Evolutionary conservation across 108 stramenopile species (phyloP).

Genomic region (Skeletonema tropicum): DNA sequence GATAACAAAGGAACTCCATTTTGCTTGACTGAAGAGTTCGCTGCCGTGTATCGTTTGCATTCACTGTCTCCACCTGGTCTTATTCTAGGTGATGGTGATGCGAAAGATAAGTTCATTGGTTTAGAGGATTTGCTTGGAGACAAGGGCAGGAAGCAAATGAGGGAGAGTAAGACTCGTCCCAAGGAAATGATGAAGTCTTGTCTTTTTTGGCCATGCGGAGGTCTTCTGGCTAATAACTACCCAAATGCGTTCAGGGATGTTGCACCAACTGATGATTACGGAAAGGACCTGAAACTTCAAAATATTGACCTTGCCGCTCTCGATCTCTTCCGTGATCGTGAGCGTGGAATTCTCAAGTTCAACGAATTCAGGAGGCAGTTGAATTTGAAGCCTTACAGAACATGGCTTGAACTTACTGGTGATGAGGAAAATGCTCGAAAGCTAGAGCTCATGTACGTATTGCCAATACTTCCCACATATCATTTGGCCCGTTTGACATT

Average conservation of each 20-base stretch:
- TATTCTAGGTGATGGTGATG: background rate
- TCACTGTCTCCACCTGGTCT: constrained; percentile 17
- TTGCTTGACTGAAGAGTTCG: constrained; percentile 30
- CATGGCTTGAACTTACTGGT: background rate
- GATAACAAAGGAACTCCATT: constrained; percentile 15
- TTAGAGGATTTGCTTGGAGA: constrained; percentile 16
- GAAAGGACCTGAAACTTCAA: background rate
- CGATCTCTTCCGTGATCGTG: constrained; percentile 26
- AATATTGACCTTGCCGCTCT: constrained; percentile 23
- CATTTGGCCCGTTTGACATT: no score
- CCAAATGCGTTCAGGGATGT: constrained; percentile 5
- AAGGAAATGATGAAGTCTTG: background rate
- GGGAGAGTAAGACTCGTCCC: background rate
- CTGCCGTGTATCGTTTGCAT: constrained; percentile 31
- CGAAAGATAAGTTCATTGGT: constrained; percentile 4
- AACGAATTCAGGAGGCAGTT: constrained; percentile 23
- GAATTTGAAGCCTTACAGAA: constrained; percentile 5
- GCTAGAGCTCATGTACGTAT: no score
- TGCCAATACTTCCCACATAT: no score
- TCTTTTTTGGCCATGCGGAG: constrained; percentile 15
- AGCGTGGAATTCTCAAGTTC: constrained; percentile 21
- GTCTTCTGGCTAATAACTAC: background rate
- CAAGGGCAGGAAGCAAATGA: constrained; percentile 6
- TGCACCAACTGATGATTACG: constrained; percentile 11
- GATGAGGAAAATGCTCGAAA: constrained; percentile 3